Base-by-base conservation (phyloP, 2,329 filamentous ascomycete genomes). In the Penicillium rolfsii region DNA sequence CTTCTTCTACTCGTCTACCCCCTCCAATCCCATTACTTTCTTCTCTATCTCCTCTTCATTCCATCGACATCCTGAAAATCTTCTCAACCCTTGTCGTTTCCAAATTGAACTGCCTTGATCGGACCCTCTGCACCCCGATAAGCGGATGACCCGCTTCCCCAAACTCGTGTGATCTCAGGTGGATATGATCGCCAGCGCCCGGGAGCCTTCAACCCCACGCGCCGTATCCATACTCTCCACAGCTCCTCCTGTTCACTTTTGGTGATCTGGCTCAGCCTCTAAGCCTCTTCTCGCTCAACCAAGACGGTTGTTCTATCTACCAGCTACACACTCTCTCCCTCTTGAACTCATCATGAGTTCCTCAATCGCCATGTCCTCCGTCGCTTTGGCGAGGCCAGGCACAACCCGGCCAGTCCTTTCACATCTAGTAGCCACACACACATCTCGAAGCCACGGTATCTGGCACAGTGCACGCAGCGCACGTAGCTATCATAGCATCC, bases 161-260 rank as follows among this genome's bases (percentile, higher is more conserved):
- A 9, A 52, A n/a, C 58, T 56, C 43, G 48, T 45, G 49, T 58
- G 55, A 58, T 58, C 60, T 52, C 62, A 58, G 28, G 60, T 61
- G 60, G 64, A 58, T 64, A 62, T 60, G 64, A 66, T 64, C 62
- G 60, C 55, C 64, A 24, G 46, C 33, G 33, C 46, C 33, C 28
- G 40, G 49, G 52, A 57, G 48, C 35, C 46, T 19, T 57, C 41
- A 48, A 56, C 54, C 38, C 55, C 50, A 46, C 57, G 57, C 52
- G 57, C 57, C 54, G 26, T 40, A 55, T 61, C 40, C 40, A 40
- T 16, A 30, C 22, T 54, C 36, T 53, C 14, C 35, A 45, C 57
- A 48, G 16, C 38, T 16, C 16, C 38, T 16, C 9, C 14, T 40
- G 36, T 40, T 22, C 8, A 24, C 6, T 19, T n/a, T 30, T 14